Conservation (phyloP, 805 yeast species). For the Monosporozyma unispora region DNA sequence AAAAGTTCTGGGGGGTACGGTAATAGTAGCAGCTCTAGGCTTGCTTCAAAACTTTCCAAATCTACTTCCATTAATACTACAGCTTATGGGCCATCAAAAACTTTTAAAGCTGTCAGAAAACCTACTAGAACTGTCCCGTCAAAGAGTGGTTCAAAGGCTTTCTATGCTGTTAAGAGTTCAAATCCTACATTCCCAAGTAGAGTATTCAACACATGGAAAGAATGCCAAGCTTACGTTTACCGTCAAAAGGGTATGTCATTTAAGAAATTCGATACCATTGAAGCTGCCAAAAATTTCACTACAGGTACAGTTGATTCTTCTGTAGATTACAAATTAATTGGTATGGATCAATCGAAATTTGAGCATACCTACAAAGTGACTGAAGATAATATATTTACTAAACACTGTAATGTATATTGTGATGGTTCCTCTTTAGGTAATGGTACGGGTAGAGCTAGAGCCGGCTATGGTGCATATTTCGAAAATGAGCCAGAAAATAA, state of each 20-base stretch:
- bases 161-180: conserved; percentile 30
- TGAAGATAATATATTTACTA: conserved; percentile 1
- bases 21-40: not conserved
- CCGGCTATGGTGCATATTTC: conserved; percentile 71
- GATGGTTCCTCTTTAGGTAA: conserved; percentile 73
- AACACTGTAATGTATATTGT: conserved; percentile 39
- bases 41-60: too few relatives aligned
- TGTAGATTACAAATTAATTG: conserved; percentile 17
- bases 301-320: conserved; percentile 11
- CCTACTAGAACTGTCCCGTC: not conserved
- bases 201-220: conserved; percentile 28
- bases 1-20: conserved; percentile 5
- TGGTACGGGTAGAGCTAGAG: conserved; percentile 33
- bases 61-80: not conserved
- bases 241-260: conserved; percentile 33
- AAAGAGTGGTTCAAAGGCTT: conserved; percentile 3
- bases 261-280: conserved; percentile 33
- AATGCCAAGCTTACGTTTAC: conserved; percentile 25
- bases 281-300: conserved; percentile 31
- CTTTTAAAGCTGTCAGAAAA: not conserved
- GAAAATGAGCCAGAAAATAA: conserved; percentile 46
- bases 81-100: not conserved
- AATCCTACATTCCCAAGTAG: conserved; percentile 19
- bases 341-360: conserved; percentile 11
- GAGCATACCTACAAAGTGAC: conserved; percentile 4